A percentile compares a stretch with the other conserved stretches of the same genome.
These are phyloP conservation scores for Elongisporangium prolatum DNA, from an alignment of 352 stramenopile genomes.

Conservation along the genomic window DNA sequence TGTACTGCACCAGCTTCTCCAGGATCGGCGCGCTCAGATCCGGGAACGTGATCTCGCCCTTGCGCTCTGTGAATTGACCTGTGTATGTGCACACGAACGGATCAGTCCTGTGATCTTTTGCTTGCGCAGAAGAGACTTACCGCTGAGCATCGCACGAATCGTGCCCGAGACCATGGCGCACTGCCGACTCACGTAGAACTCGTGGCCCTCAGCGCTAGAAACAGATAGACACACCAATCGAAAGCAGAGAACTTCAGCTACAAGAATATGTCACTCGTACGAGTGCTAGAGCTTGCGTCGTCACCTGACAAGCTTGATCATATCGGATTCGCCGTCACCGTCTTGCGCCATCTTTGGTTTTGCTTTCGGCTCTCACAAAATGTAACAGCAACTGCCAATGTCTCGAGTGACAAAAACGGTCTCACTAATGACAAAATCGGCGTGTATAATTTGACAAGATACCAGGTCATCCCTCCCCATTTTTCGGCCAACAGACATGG, in stretches of 20 bases:
- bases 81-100: conserved; percentile 1
- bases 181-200: conserved; percentile 93
- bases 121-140: conserved; percentile 34
- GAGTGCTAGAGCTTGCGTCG: not conserved
- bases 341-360: conserved; percentile 47
- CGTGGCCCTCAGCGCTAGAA: conserved; percentile 90
- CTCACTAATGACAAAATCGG: not conserved
- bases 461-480: not conserved
- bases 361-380: conserved; percentile 1
- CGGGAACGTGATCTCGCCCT: conserved; percentile 96
- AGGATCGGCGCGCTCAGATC: conserved; percentile 95
- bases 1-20: conserved; percentile 97
- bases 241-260: not conserved
- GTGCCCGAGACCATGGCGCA: conserved; percentile 94
- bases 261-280: not conserved
- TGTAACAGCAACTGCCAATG: not conserved
- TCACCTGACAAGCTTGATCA: conserved; percentile 83
- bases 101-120: conserved; percentile 1
- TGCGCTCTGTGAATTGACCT: conserved; percentile 91
- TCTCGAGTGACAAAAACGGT: not conserved
- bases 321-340: conserved; percentile 41
- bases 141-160: conserved; percentile 96
- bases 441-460: not conserved
- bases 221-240: not conserved
- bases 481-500: conserved; percentile 7